Percentiles rank a stretch among this genome's conserved stretches.
phyloP scores from a whole-genome alignment of 2,329 filamentous ascomycete genomes.

The Sordariomycetes sp. region DNA sequence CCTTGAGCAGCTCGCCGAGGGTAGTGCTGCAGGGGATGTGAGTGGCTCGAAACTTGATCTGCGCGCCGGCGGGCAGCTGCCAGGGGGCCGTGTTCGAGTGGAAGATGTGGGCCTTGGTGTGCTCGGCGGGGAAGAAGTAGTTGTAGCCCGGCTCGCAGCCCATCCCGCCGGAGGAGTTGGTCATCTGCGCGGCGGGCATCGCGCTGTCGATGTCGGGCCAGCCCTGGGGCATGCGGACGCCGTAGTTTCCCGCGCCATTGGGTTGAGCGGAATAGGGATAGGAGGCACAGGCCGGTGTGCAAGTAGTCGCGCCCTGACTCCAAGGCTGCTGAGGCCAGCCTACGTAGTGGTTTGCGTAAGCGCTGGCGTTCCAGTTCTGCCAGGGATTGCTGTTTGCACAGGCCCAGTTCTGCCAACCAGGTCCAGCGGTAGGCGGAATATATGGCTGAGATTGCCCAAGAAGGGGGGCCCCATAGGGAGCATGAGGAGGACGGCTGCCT shows the following conservation, averaged over 20 bases:
- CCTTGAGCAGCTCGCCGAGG: slow-evolving; percentile 46
- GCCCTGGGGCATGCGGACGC: slow-evolving; percentile 28
- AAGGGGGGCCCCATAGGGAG: slow-evolving; percentile 22
- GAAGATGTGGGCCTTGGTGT: slow-evolving; percentile 53
- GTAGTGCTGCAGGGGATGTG: slow-evolving; percentile 44
- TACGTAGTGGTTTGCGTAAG: neutral
- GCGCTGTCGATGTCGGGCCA: slow-evolving; percentile 31
- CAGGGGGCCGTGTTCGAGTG: slow-evolving; percentile 41
- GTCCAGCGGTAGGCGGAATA: slow-evolving; percentile 25
- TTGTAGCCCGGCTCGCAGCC: slow-evolving; percentile 55
- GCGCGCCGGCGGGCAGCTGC: slow-evolving; percentile 32
- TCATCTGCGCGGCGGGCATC: slow-evolving; percentile 44
- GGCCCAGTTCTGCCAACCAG: too few relatives aligned
- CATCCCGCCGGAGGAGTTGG: slow-evolving; percentile 46
- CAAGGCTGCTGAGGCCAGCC: neutral
- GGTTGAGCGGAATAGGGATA: slow-evolving; percentile 20
- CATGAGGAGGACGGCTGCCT: slow-evolving; percentile 18
- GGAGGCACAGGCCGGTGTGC: neutral
- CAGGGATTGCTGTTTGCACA: slow-evolving; percentile 6
- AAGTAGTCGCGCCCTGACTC: neutral
- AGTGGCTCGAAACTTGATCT: slow-evolving; percentile 36
- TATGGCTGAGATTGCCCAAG: slow-evolving; percentile 26
- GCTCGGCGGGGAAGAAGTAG: slow-evolving; percentile 49
- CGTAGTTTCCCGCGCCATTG: slow-evolving; percentile 23
- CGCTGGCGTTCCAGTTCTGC: neutral